phyloP scores from a whole-genome alignment of 148 eudicot species.

The Rhododendron ovatum region DNA sequence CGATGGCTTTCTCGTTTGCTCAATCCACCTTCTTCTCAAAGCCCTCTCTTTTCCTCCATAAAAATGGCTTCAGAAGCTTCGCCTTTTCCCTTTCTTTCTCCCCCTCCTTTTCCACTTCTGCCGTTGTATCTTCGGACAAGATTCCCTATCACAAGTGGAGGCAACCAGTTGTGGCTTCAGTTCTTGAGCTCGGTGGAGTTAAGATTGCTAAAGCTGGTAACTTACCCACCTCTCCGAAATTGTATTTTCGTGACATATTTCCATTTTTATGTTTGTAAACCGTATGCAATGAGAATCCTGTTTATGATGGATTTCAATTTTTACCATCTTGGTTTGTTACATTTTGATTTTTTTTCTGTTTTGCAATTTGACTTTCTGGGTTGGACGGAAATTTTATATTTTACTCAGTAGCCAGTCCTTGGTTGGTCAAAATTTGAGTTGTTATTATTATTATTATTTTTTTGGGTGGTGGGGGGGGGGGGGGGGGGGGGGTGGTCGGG shows the following conservation, averaged over 20 bases:
- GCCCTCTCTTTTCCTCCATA: slow-evolving; percentile 25
- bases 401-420: background rate
- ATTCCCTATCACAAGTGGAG: slow-evolving; percentile 34
- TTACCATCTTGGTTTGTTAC: background rate
- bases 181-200: slow-evolving; percentile 66
- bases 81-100: slow-evolving; percentile 29
- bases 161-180: slow-evolving; percentile 36
- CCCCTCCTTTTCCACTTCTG: slow-evolving; percentile 25
- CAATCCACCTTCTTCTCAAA: slow-evolving; percentile 42
- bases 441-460: background rate
- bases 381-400: background rate
- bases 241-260: slow-evolving; percentile 3
- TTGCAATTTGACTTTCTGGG: background rate
- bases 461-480: too few relatives aligned
- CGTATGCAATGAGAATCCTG: slow-evolving; percentile 3
- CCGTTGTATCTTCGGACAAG: slow-evolving; percentile 22
- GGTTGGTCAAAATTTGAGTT: background rate
- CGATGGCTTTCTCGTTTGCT: slow-evolving; percentile 35
- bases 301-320: slow-evolving; percentile 2
- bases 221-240: slow-evolving; percentile 14
- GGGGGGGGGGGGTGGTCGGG: too few relatives aligned
- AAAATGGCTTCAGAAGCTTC: slow-evolving; percentile 20
- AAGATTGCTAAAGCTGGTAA: slow-evolving; percentile 64
- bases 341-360: background rate
- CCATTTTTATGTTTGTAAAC: background rate